These are phyloP conservation scores for Arthrobotrys megalospora DNA, from an alignment of 2,329 filamentous ascomycete genomes.

Conservation along the genomic window DNA sequence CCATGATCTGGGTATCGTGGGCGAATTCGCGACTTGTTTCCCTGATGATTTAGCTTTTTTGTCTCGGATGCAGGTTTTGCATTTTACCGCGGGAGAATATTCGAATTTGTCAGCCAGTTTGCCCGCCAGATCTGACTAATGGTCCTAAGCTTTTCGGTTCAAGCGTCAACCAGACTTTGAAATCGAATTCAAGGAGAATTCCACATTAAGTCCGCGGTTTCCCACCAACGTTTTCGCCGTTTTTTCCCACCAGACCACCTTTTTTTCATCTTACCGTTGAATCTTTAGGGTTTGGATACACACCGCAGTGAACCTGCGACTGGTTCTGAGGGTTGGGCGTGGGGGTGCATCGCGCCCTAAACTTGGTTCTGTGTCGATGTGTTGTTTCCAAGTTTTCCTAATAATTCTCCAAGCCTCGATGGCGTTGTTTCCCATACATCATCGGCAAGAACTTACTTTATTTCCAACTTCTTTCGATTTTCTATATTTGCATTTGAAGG, in stretches of 20 bases:
- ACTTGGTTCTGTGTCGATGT: not conserved
- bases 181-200: not conserved
- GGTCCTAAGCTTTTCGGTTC: not conserved
- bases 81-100: conserved; percentile 19
- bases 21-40: conserved; percentile 1
- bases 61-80: not conserved
- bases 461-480: conserved; percentile 1
- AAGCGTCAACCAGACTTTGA: not conserved
- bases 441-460: not conserved
- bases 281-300: too few species aligned
- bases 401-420: not conserved
- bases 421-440: not conserved
- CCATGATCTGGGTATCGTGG: not conserved
- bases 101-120: conserved; percentile 10
- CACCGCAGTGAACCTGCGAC: not conserved
- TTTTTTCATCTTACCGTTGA: not conserved
- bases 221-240: not conserved
- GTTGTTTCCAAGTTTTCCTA: not conserved
- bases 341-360: not conserved
- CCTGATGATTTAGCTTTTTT: not conserved
- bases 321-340: not conserved
- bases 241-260: too few species aligned
- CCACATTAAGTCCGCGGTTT: not conserved
- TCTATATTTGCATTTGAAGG: conserved; percentile 7
- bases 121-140: not conserved